Percentiles rank a stretch among this genome's conserved stretches.
These are phyloP conservation scores for Chlorella sp. DNA, from an alignment of 139 green algal genomes.

Conservation along the genomic window DNA sequence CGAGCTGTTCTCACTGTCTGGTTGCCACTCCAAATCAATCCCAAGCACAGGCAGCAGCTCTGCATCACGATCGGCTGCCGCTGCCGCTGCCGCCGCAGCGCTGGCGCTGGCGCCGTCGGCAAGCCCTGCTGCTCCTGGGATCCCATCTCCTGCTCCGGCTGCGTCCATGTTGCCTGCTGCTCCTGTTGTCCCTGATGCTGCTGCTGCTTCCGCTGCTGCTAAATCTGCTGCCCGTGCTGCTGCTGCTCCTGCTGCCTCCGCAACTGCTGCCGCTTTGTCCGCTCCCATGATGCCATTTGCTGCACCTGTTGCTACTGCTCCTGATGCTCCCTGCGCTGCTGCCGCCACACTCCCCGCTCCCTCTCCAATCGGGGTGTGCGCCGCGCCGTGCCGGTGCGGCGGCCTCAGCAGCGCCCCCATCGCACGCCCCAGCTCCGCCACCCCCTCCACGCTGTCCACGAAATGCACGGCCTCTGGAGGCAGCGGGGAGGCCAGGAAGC, in stretches of 20 bases:
- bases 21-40: slow-evolving; percentile 81
- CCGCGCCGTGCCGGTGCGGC: slow-evolving; percentile 1
- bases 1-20: slow-evolving; percentile 25
- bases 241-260: background rate
- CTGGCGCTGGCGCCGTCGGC: background rate
- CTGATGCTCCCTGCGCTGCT: slow-evolving; percentile 27
- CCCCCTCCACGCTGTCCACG: slow-evolving; percentile 14
- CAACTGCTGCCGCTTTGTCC: too few relatives aligned
- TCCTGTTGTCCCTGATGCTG: background rate
- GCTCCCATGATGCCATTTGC: too few relatives aligned
- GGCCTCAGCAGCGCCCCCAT: background rate
- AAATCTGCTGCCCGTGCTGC: slow-evolving; percentile 24
- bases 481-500: slow-evolving; percentile 65
- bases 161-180: slow-evolving; percentile 15
- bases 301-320: slow-evolving; percentile 28
- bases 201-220: slow-evolving; percentile 29
- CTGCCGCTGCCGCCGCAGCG: background rate
- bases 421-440: background rate
- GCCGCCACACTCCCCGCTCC: background rate
- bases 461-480: slow-evolving; percentile 33
- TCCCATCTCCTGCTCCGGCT: slow-evolving; percentile 4
- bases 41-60: slow-evolving; percentile 56
- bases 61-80: background rate
- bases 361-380: background rate
- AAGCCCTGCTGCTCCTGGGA: too few relatives aligned